Base-by-base conservation (phyloP, 2,329 filamentous ascomycete species). In the Apiospora phragmitis region DNA sequence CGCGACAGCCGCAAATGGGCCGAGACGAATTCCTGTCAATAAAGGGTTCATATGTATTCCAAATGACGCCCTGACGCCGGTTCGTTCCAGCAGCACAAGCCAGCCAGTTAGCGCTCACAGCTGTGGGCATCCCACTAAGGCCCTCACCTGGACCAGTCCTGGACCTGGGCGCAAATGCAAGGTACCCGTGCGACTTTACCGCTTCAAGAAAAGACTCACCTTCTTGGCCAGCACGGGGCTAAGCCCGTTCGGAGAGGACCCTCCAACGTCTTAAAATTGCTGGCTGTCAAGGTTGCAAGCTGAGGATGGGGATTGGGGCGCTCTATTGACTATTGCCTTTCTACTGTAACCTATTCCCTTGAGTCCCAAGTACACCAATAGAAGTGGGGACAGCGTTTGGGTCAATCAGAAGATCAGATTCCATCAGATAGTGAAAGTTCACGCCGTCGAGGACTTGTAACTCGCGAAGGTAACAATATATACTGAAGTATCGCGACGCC, bases 21-120 rank as follows among this genome's bases (percentile, higher is more conserved):
- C 55, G 55, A 62, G 32, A 62, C 55, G 32, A 62, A 62, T 62
- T 62, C 55, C 55, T 62, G 55, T 38, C 55, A 38, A 62, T n/a
- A 62, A 62, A 62, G 55, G 55, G 55, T 62, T 62, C 55, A 62
- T n/a, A 62, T 14, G 38, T n/a, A 62, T 14, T 62, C 38, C 55
- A 12, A 62, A 38, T 35, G 55, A 62, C 38, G 55, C 55, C 29
- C n/a, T 35, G 55, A 62, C 38, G 55, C 55, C 29, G 55, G 32
- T 62, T 62, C 55, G 55, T 62, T 62, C 55, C 55, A 62, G 55
- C 55, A 35, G 29, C 51, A 11, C 51, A 59, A 62, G 55, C 55
- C 55, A 38, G 55, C 55, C 55, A 59, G 16, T 62, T 62, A 62
- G 55, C 55, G 55, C 55, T 59, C 51, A 18, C 51, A 59, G 9